Evolutionary conservation across 2,329 filamentous ascomycete species (phyloP), one percentile per base, ranked within the genome.

Genomic region (Phialophora chinensis): DNA sequence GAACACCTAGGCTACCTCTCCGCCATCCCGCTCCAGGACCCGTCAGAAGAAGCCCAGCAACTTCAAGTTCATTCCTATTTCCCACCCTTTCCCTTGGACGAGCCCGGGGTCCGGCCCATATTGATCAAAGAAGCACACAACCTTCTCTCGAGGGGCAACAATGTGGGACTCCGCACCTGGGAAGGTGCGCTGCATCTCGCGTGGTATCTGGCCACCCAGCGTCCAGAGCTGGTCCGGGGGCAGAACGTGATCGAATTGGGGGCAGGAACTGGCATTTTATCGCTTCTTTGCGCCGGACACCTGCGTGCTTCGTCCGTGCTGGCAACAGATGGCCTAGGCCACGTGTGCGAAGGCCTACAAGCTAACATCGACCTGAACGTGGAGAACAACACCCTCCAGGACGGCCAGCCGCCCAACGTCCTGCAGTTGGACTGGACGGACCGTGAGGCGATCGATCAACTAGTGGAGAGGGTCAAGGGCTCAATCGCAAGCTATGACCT

Each of bases 121-220:
- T 60, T 71, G 12, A 72, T 73, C 53, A 62, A 71, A 17, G 72
- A 73, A 63, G 66, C 69, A 11, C 66, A 65, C 31, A 71, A 72
- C 59, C 66, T 73, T 12, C 67, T 72, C 12, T 71, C 69, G 1
- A 65, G 60, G 54, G 69, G 71, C 5, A 84, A 86, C 10, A 89
- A 86, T 1, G 90, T 88, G 0, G 89, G 89, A 0, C 85, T 88
- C 57, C 83, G 88, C 44, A 91, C 89, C 2, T 91, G 89, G 89
- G 88, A 90, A 77, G 88, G 87, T 4, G 86, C 88, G 6, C 78
- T 91, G 3, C 85, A 89, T 71, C 82, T 91, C 1, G 88, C 83
- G 10, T 82, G 85, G 2, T 90, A 86, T 73, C 80, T 91, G 2
- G 76, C 83, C 14, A 81, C 75, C 4, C 72, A 77, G 4, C 56